Evolutionary conservation across 805 yeast species (phyloP), one percentile per base, ranked within the genome.

Genomic region (Cyberlindnera meyerae): DNA sequence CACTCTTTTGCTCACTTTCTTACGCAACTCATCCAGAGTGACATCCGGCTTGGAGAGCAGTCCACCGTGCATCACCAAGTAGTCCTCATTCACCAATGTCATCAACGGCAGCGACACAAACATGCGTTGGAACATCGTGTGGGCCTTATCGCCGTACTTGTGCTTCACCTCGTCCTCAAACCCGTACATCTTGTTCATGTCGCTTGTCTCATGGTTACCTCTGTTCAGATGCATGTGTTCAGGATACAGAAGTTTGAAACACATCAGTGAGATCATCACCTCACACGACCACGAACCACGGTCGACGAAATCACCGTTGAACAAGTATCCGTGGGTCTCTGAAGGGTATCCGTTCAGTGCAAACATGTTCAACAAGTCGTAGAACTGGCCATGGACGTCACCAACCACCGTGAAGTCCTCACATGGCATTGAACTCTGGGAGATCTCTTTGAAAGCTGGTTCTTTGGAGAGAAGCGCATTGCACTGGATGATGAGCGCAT

Each of bases 281-380:
- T 93, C 98, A 55, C 95, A 85, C 4, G 97, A 87, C 97, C 98
- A 90, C 13, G 95, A 84, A 6, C 98, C 98, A 54, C 98, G 73
- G 59, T 93, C 98, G 4, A 93, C 98, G 62, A 93, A 90, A 62
- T 93, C 98, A 29, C 98, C 98, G 54, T 93, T 93, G 67, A 93
- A 90, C 32, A 93, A 62, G 56, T 85, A 93, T 5, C 78, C 70
- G 57, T 89, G 97, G 1, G 49, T 36, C 4, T 64, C 60, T 3
- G 70, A 65, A 0, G 90, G 94, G 49, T 68, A 62, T 12, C 97
- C 97, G 54, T 78, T 89, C 29, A 57, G 69, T 24, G 71, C 60
- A 60, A 93, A 90, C 36, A 93, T 70, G 55, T 88, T 82, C 52
- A 90, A 62, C 35, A 93, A 79, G 57, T 93, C 98, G 53, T 75